Base-by-base conservation (phyloP, 257 asterid species). In the Cruciata laevipes region DNA sequence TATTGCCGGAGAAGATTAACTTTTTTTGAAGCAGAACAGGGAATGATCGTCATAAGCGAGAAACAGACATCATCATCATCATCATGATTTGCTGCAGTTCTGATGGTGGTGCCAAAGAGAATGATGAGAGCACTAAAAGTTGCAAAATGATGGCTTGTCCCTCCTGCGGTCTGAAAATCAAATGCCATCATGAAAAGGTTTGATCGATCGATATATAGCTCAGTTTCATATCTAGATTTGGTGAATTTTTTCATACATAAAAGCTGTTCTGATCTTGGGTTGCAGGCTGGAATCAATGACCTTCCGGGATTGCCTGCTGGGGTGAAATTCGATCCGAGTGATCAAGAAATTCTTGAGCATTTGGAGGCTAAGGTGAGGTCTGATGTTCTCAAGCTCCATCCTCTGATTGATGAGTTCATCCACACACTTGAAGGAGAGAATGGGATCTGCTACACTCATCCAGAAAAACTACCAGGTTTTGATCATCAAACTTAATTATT, bases 291-390 rank as follows among this genome's bases (percentile, higher is more conserved):
- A 61, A 76, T 80, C 58, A 74, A 78, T 25, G 65, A 81, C 38
- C 77, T 81, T 55, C 83, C 82, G 12, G 82, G 82, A 9, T 67
- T 81, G 72, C 86, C 86, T 10, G 81, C 79, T 25, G 86, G 86
- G 32, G 83, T 81, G 77, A 78, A 81, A 73, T 82, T 82, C 68
- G 86, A 82, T 73, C 86, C 86, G 3, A 79, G 80, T 73, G 86
- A 82, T 71, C 74, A 71, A 60, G 84, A 82, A 60, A 72, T 82
- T 49, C 79, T 79, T 40, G 82, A 82, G 61, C 86, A 82, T 79
- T 77, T 82, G 68, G 86, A 79, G 55, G 84, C 80, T 23, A 82
- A 82, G 66, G 83, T 79, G 64, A 69, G 79, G 49, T 67, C 77
- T 67, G 86, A 76, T 74, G 72, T 66, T 65, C 74, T 74, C 18